Evolutionary conservation across 116 monocot genomes (phyloP).

Genomic region (Papilionanthe hybrid): DNA sequence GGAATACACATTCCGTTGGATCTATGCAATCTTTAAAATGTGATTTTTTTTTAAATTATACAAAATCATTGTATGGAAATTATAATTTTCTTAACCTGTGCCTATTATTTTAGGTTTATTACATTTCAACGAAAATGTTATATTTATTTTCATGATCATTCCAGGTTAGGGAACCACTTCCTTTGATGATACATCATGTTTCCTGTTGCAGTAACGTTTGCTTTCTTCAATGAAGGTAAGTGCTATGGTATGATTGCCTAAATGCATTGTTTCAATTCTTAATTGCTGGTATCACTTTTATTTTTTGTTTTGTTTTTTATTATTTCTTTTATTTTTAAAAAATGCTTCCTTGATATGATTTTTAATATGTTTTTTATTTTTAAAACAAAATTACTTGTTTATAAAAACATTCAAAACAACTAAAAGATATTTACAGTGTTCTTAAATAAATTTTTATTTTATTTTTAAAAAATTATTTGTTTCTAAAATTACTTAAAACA

Average conservation of each 20-base stretch:
- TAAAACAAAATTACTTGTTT: too few relatives aligned
- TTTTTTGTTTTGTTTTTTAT: too few relatives aligned
- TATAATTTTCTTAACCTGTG: neutral
- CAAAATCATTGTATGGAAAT: neutral
- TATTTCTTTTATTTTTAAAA: too few relatives aligned
- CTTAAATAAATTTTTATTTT: too few relatives aligned
- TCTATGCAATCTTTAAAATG: neutral
- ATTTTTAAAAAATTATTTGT: too few relatives aligned
- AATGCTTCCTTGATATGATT: too few relatives aligned
- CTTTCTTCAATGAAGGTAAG: slow-evolving; percentile 85
- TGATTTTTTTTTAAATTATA: neutral
- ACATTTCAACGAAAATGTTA: neutral
- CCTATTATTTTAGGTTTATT: neutral
- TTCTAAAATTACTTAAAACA: too few relatives aligned
- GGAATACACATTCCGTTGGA: neutral
- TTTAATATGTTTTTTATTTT: too few relatives aligned
- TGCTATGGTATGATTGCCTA: slow-evolving; percentile 39
- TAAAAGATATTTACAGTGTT: too few relatives aligned
- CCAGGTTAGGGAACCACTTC: slow-evolving; percentile 86
- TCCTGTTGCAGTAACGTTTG: slow-evolving; percentile 93
- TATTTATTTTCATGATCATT: slow-evolving; percentile 11
- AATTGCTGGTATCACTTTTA: neutral
- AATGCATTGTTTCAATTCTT: neutral
- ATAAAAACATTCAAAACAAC: too few relatives aligned
- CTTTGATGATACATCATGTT: slow-evolving; percentile 84